phyloP scores from a whole-genome alignment of 2,329 filamentous ascomycete genomes.

The Diaporthe vaccinii region DNA sequence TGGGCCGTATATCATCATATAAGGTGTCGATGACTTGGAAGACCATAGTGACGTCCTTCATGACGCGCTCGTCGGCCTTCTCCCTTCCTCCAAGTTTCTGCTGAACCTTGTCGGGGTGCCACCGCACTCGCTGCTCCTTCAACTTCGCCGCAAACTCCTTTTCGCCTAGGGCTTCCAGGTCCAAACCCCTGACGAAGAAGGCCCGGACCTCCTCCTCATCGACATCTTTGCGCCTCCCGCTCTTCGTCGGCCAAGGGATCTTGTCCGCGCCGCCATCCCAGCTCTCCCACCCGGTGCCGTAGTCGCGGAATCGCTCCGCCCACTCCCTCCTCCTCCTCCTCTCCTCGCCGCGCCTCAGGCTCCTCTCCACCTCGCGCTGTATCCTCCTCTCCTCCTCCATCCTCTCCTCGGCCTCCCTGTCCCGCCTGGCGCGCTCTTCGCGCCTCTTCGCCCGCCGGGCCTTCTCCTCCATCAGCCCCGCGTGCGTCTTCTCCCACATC shows the following conservation, averaged over 20 bases:
- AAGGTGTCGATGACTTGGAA: conserved; percentile 91
- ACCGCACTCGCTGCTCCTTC: conserved; percentile 89
- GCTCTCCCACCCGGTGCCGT: conserved; percentile 72
- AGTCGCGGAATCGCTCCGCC: conserved; percentile 74
- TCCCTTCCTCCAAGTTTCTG: conserved; percentile 84
- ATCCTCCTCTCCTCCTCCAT: conserved; percentile 59
- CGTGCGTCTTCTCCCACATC: conserved; percentile 97
- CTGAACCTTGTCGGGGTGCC: conserved; percentile 99
- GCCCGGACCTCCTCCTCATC: conserved; percentile 71
- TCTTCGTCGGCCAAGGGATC: conserved; percentile 81
- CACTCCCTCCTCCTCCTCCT: conserved; percentile 68
- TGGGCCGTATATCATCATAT: conserved; percentile 73
- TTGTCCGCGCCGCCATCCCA: conserved; percentile 61
- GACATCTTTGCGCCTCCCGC: conserved; percentile 69
- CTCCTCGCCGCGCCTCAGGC: conserved; percentile 75
- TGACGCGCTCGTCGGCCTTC: conserved; percentile 77
- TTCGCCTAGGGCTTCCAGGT: conserved; percentile 59
- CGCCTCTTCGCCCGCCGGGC: conserved; percentile 58
- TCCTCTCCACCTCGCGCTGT: conserved; percentile 76
- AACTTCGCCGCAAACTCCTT: conserved; percentile 65
- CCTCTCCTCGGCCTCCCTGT: conserved; percentile 56
- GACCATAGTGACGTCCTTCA: conserved; percentile 86
- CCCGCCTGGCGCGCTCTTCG: conserved; percentile 76
- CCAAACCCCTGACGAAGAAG: conserved; percentile 73
- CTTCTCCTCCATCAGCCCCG: conserved; percentile 84